Evolutionary conservation across 2,329 filamentous ascomycete species (phyloP).

Genomic region (Cladobotryum mycophilum): DNA sequence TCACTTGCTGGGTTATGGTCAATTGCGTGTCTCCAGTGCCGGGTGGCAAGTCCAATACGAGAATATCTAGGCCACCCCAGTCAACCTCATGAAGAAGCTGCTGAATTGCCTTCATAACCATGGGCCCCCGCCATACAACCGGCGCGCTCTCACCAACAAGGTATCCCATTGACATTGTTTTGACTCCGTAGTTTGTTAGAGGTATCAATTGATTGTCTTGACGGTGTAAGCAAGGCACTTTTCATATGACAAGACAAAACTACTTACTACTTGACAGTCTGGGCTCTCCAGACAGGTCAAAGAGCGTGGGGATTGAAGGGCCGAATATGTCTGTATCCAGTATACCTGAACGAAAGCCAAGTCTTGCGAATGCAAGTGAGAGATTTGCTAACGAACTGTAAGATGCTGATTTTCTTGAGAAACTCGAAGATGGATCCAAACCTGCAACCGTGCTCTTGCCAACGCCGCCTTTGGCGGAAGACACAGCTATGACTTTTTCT

Average conservation of each 20-base stretch:
- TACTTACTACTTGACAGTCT: conserved; percentile 63
- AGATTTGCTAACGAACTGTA: conserved; percentile 57
- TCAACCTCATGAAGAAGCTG: conserved; percentile 93
- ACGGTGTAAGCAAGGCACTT: conserved; percentile 7
- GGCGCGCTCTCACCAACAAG: conserved; percentile 73
- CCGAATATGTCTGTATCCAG: conserved; percentile 97
- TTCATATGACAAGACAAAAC: background rate
- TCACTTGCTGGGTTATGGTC: conserved; percentile 91
- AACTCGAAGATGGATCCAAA: conserved; percentile 28
- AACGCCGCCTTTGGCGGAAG: conserved; percentile 95
- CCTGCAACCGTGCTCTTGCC: conserved; percentile 92
- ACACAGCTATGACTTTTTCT: conserved; percentile 89
- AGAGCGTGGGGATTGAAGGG: conserved; percentile 84
- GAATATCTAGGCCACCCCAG: conserved; percentile 82
- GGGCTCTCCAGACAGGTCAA: conserved; percentile 76
- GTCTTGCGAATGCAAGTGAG: conserved; percentile 76
- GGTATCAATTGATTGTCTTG: conserved; percentile 76
- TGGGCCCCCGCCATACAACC: conserved; percentile 90
- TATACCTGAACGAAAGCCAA: conserved; percentile 77
- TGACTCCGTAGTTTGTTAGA: conserved; percentile 88
- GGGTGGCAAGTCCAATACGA: conserved; percentile 86
- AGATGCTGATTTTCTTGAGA: background rate
- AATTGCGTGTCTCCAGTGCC: conserved; percentile 94
- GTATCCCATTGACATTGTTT: conserved; percentile 99
- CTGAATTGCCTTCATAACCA: conserved; percentile 96